Percentiles rank a stretch among this genome's conserved stretches.
Evolutionary conservation across 257 asterid species (phyloP).

Genomic region (Schizonepeta tenuifolia): DNA sequence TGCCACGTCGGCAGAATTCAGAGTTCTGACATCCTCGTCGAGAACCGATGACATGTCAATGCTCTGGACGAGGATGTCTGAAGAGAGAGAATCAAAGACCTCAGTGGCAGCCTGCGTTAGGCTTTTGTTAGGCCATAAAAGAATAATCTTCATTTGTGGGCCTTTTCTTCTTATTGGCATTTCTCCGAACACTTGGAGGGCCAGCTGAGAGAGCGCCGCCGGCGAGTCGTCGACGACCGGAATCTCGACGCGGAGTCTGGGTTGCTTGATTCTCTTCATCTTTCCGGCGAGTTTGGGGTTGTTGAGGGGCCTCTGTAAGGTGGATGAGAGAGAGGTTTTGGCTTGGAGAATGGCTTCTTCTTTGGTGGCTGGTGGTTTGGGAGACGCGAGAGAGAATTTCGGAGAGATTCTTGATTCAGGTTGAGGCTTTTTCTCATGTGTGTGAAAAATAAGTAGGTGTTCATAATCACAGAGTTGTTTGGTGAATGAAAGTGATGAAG

Average conservation of each 20-base stretch:
- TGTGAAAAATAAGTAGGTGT: constrained; percentile 26
- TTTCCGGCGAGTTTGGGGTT: constrained; percentile 76
- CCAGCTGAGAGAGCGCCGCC: constrained; percentile 63
- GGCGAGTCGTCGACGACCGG: constrained; percentile 82
- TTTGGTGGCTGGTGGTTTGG: constrained; percentile 73
- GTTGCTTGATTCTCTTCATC: constrained; percentile 82
- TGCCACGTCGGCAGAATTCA: constrained; percentile 60
- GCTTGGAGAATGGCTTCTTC: constrained; percentile 91
- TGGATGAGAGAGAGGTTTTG: constrained; percentile 64
- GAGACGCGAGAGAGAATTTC: constrained; percentile 53
- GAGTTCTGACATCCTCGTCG: constrained; percentile 43
- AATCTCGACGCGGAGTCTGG: constrained; percentile 77
- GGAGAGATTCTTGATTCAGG: constrained; percentile 41
- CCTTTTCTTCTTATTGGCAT: constrained; percentile 70
- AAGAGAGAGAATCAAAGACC: constrained; percentile 54
- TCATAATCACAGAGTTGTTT: constrained; percentile 14
- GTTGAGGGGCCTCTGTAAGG: constrained; percentile 81
- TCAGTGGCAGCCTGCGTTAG: constrained; percentile 53
- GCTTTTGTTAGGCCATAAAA: constrained; percentile 59
- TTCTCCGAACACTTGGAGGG: constrained; percentile 63
- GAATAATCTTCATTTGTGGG: constrained; percentile 51
- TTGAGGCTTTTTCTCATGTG: constrained; percentile 28
- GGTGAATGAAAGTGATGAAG: constrained; percentile 27
- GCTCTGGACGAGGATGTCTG: constrained; percentile 51
- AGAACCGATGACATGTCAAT: constrained; percentile 47